phyloP scores from a whole-genome alignment of 129 eudicot species.

The Tanacetum coccineum region DNA sequence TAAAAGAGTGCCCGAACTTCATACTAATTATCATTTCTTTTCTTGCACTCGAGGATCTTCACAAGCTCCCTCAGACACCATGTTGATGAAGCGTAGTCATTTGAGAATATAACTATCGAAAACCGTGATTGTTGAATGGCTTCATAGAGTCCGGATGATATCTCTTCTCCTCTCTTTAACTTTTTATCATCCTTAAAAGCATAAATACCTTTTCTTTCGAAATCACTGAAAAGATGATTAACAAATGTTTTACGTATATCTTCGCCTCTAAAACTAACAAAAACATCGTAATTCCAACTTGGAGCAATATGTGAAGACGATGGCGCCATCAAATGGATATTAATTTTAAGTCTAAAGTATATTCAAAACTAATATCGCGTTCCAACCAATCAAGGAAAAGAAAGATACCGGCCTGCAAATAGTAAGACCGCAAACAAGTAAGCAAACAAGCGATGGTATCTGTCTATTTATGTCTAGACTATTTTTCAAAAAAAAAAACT shows the following conservation, averaged over 20 bases:
- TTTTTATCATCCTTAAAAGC: slow-evolving; percentile 22
- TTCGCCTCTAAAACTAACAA: slow-evolving; percentile 33
- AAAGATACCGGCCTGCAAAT: slow-evolving; percentile 8
- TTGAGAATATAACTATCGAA: slow-evolving; percentile 27
- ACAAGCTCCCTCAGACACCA: slow-evolving; percentile 35
- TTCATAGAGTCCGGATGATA: slow-evolving; percentile 20
- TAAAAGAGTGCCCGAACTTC: slow-evolving; percentile 22
- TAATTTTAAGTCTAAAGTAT: not conserved
- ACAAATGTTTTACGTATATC: slow-evolving; percentile 28
- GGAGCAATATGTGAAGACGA: slow-evolving; percentile 10
- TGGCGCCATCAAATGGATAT: slow-evolving; percentile 8
- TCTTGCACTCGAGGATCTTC: slow-evolving; percentile 28
- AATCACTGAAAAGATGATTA: slow-evolving; percentile 23
- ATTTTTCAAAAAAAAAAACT: too few relatives aligned
- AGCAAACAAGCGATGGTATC: too few relatives aligned
- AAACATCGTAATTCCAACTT: slow-evolving; percentile 28
- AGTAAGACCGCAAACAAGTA: not conserved
- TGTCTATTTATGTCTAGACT: too few relatives aligned
- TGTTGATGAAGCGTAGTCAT: slow-evolving; percentile 23
- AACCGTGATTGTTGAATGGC: slow-evolving; percentile 26
- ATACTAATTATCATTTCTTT: slow-evolving; percentile 1
- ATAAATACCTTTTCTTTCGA: slow-evolving; percentile 26
- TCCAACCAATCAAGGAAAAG: not conserved
- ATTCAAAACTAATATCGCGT: not conserved
- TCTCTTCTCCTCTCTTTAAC: slow-evolving; percentile 24